Evolutionary conservation across 257 asterid genomes (phyloP).

Genomic region (Primulina huaijiensis): DNA sequence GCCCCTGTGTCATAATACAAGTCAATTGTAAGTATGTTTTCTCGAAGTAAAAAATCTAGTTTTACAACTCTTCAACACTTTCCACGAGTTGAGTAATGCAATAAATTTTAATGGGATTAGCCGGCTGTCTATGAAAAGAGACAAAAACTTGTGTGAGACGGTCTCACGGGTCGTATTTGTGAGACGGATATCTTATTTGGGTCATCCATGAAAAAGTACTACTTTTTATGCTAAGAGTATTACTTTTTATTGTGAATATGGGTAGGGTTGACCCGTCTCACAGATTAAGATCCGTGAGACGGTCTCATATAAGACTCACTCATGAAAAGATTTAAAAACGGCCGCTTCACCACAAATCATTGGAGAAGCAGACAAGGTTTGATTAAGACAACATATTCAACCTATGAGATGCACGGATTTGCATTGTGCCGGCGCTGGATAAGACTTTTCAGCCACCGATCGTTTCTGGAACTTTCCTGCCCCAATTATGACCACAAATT

Average conservation of each 20-base stretch:
- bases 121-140: background rate
- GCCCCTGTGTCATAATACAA: slow-evolving; percentile 49
- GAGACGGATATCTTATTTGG: too few species aligned
- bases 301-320: too few species aligned
- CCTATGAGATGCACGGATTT: background rate
- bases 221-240: too few species aligned
- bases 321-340: background rate
- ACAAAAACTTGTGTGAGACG: too few species aligned
- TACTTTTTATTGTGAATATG: too few species aligned
- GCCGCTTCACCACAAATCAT: slow-evolving; percentile 1
- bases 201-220: too few species aligned
- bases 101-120: background rate
- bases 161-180: too few species aligned
- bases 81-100: too few species aligned
- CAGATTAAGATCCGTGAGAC: too few species aligned
- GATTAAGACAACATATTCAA: background rate
- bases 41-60: background rate
- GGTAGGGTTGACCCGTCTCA: too few species aligned
- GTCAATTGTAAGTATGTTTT: background rate
- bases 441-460: background rate
- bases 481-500: background rate
- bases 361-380: slow-evolving; percentile 3
- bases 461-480: background rate
- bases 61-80: background rate
- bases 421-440: background rate